Evolutionary conservation across 768 basidiomycete species (phyloP).

Genomic region (Lentinula lateritia): DNA sequence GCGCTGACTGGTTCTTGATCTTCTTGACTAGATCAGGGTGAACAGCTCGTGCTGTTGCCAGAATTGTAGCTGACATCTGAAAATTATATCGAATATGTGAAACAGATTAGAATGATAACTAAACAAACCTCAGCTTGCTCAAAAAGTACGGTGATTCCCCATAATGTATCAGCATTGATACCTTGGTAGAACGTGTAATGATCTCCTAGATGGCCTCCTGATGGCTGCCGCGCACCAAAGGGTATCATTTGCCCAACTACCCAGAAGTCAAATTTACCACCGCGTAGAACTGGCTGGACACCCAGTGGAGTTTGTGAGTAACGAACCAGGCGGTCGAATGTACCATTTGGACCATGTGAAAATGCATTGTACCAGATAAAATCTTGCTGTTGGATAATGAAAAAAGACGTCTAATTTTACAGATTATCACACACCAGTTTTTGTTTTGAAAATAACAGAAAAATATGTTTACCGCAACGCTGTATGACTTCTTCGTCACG

Average conservation of each 20-base stretch:
- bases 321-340: background rate
- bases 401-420: too few relatives aligned
- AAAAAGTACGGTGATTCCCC: background rate
- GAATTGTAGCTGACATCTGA: background rate
- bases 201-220: background rate
- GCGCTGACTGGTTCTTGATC: background rate
- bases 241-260: background rate
- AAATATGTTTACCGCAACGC: background rate
- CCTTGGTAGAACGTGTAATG: background rate
- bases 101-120: background rate
- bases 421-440: background rate
- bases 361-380: constrained; percentile 1
- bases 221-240: background rate
- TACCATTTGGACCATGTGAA: background rate
- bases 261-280: background rate
- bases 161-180: background rate
- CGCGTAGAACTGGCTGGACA: background rate
- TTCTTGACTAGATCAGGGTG: background rate
- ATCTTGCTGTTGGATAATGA: background rate
- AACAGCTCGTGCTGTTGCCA: background rate
- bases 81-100: background rate
- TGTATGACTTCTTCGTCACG: background rate
- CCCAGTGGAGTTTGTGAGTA: background rate
- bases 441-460: background rate
- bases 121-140: background rate